A percentile compares a stretch with the other conserved stretches of the same genome.
These are phyloP conservation scores for Phlebopus sp. DNA, from an alignment of 1,284 basidiomycete species.

Conservation along the genomic window DNA sequence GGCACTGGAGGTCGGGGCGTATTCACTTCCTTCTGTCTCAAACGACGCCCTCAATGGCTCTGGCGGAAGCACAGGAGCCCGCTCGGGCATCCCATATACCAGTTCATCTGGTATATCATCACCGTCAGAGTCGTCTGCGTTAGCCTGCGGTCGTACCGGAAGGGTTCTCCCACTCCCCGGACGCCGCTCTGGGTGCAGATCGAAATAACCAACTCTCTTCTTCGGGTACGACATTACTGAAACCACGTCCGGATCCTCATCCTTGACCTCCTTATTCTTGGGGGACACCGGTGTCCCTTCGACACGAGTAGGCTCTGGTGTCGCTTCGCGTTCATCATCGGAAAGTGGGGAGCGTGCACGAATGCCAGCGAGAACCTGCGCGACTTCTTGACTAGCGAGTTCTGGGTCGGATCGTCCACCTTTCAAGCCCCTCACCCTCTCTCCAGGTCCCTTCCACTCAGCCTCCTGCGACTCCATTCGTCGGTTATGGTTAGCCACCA, in stretches of 20 bases:
- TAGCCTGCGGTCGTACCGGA: constrained; percentile 32
- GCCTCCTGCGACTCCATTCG: constrained; percentile 62
- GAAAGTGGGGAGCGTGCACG: constrained; percentile 51
- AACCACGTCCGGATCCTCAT: constrained; percentile 32
- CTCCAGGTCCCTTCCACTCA: constrained; percentile 36
- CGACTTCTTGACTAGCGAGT: constrained; percentile 66
- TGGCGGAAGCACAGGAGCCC: constrained; percentile 15
- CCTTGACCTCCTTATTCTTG: constrained; percentile 34
- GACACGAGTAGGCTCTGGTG: constrained; percentile 6
- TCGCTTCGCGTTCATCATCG: constrained; percentile 29
- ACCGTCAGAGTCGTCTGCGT: constrained; percentile 32
- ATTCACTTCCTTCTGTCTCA: constrained; percentile 33
- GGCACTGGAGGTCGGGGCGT: constrained; percentile 31
- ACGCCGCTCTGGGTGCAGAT: constrained; percentile 58
- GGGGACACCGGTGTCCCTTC: constrained; percentile 10
- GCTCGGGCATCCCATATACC: constrained; percentile 31
- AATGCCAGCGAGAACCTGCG: constrained; percentile 66
- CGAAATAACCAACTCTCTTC: constrained; percentile 61
- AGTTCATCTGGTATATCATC: constrained; percentile 33
- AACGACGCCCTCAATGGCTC: constrained; percentile 29
- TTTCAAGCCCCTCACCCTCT: constrained; percentile 28
- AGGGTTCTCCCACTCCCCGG: constrained; percentile 21
- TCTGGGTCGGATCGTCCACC: constrained; percentile 60
- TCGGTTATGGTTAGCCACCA: constrained; percentile 64
- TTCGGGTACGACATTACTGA: constrained; percentile 37